phyloP scores from a whole-genome alignment of 2,329 filamentous ascomycete genomes.

The Cladosporium oxysporum region DNA sequence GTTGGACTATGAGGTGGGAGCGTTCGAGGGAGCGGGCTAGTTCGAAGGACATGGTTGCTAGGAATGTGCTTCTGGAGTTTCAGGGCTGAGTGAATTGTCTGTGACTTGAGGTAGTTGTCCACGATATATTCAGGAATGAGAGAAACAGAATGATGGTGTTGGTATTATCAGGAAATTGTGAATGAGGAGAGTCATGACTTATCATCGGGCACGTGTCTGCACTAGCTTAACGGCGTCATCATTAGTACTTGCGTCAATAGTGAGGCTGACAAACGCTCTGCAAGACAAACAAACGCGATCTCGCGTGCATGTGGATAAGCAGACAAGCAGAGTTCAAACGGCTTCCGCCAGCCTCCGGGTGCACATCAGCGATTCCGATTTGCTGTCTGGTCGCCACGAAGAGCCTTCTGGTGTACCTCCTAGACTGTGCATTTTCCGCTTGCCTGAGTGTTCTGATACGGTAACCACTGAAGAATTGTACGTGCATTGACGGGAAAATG shows the following conservation, averaged over 20 bases:
- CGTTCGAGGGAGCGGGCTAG: neutral
- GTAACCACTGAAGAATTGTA: no score
- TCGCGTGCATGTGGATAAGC: neutral
- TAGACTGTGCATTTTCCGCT: neutral
- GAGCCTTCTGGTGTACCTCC: neutral
- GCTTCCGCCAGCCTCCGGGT: constrained; percentile 9
- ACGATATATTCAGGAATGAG: neutral
- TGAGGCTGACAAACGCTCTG: constrained; percentile 5
- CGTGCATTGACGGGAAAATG: neutral
- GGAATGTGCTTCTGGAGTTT: neutral
- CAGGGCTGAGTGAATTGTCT: neutral
- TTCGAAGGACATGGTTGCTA: neutral
- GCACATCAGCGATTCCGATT: neutral
- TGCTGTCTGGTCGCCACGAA: neutral
- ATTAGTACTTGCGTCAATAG: neutral
- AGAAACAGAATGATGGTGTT: neutral
- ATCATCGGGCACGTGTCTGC: neutral
- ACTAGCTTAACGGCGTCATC: neutral
- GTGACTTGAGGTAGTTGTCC: neutral
- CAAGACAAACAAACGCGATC: neutral
- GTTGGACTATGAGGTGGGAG: constrained; percentile 53
- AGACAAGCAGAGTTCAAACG: neutral
- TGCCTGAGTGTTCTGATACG: neutral
- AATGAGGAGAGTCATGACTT: neutral
- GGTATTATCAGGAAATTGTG: neutral